A percentile compares a stretch with the other conserved stretches of the same genome.
These are phyloP conservation scores for Ceratobasidium theobromae DNA, from an alignment of 1,284 basidiomycete genomes.

Conservation along the genomic window DNA sequence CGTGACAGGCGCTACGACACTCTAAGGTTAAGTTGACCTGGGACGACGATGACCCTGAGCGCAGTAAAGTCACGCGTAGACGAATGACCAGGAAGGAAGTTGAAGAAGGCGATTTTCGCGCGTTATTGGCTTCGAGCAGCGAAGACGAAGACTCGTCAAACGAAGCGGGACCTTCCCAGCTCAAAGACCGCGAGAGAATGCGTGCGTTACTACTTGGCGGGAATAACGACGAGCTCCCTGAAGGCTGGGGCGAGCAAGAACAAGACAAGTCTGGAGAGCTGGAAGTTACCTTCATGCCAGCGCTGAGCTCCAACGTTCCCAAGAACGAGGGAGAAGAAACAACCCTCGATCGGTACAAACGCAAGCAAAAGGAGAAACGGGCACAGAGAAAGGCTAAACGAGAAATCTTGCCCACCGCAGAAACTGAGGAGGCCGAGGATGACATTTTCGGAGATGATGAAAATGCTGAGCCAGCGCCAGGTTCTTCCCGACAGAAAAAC, in stretches of 20 bases:
- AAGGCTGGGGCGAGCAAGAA: conserved; percentile 71
- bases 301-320: conserved; percentile 53
- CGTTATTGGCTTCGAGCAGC: conserved; percentile 75
- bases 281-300: conserved; percentile 93
- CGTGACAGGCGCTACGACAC: conserved; percentile 86
- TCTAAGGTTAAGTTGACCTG: conserved; percentile 98
- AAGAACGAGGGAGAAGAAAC: conserved; percentile 64
- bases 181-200: conserved; percentile 59
- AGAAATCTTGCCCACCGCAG: conserved; percentile 44
- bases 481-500: conserved; percentile 38
- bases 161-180: conserved; percentile 49
- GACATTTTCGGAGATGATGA: conserved; percentile 41
- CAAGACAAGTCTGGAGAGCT: conserved; percentile 67
- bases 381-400: conserved; percentile 58
- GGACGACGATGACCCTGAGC: conserved; percentile 97
- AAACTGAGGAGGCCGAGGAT: conserved; percentile 37
- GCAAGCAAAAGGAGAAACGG: conserved; percentile 85
- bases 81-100: conserved; percentile 79
- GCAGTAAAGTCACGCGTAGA: conserved; percentile 77
- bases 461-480: conserved; percentile 39
- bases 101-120: conserved; percentile 84
- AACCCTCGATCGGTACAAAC: conserved; percentile 79
- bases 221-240: conserved; percentile 54
- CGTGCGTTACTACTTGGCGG: conserved; percentile 66
- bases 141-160: conserved; percentile 49